Conservation (phyloP, 345 rosid genomes). For the Rhodamnia argentea region DNA sequence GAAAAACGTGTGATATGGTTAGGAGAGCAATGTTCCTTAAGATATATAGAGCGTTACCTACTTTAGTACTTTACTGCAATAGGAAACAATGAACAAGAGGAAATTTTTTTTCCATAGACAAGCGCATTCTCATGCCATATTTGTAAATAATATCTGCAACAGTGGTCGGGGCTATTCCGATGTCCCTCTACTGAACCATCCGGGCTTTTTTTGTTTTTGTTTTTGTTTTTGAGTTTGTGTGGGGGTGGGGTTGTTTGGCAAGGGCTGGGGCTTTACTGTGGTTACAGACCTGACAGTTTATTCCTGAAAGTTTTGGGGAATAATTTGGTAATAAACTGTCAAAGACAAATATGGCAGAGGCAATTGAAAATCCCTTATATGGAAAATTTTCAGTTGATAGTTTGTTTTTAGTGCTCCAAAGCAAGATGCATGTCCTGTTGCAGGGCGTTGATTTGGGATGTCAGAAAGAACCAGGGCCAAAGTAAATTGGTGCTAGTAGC, state of each 20-base stretch:
- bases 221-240: too few relatives aligned
- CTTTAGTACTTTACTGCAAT: neutral
- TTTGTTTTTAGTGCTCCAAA: neutral
- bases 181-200: neutral
- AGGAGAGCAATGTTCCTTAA: neutral
- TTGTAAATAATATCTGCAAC: neutral
- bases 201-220: neutral
- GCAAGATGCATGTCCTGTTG: neutral
- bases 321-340: too few relatives aligned
- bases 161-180: neutral
- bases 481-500: constrained; percentile 22
- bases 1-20: neutral
- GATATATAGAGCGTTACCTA: neutral
- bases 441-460: constrained; percentile 65
- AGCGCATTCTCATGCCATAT: neutral
- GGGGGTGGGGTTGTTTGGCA: too few relatives aligned
- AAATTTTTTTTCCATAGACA: too few relatives aligned
- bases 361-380: too few relatives aligned
- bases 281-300: too few relatives aligned
- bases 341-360: too few relatives aligned
- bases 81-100: neutral
- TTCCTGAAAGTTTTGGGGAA: too few relatives aligned
- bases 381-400: neutral
- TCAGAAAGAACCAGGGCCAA: constrained; percentile 26
- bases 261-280: too few relatives aligned